A percentile compares a stretch with the other conserved stretches of the same genome.
Evolutionary conservation across 73 alveolate species (phyloP).

Genomic region (Urostyla sp.): DNA sequence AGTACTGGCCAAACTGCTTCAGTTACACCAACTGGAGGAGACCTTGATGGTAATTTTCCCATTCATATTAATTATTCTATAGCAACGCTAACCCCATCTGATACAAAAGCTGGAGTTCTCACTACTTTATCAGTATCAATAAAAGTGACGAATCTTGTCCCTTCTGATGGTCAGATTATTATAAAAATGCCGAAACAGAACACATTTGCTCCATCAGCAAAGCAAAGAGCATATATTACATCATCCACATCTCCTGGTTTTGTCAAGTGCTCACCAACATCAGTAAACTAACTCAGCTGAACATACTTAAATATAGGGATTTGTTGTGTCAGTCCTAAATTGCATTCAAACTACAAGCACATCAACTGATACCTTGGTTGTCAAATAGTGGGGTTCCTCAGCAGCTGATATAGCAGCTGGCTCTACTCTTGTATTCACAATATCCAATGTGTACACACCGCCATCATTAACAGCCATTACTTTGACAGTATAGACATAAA

Average conservation of each 20-base stretch:
- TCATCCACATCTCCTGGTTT: constrained; percentile 19
- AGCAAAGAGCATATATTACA: neutral
- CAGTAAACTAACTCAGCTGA: neutral
- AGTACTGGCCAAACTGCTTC: neutral
- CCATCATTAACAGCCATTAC: neutral
- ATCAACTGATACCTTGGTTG: constrained; percentile 29
- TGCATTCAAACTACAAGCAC: constrained; percentile 13
- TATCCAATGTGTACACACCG: constrained; percentile 4
- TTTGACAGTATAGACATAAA: neutral
- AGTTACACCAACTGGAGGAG: constrained; percentile 49
- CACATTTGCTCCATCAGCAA: constrained; percentile 15
- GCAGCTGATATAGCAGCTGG: constrained; percentile 15
- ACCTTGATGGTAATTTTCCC: constrained; percentile 3
- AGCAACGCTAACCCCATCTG: constrained; percentile 23
- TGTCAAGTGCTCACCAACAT: neutral
- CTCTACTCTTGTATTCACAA: neutral
- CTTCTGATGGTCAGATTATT: constrained; percentile 24
- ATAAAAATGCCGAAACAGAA: constrained; percentile 32
- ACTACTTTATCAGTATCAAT: constrained; percentile 13
- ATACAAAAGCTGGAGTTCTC: neutral
- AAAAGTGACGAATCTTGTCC: constrained; percentile 1
- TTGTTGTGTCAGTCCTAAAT: neutral
- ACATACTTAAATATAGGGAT: constrained; percentile 3
- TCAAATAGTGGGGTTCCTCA: neutral
- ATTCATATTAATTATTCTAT: neutral